Percentiles rank a stretch among this genome's conserved stretches.
Evolutionary conservation across 2,329 filamentous ascomycete species (phyloP).

Genomic region (Cladobotryum mycophilum): DNA sequence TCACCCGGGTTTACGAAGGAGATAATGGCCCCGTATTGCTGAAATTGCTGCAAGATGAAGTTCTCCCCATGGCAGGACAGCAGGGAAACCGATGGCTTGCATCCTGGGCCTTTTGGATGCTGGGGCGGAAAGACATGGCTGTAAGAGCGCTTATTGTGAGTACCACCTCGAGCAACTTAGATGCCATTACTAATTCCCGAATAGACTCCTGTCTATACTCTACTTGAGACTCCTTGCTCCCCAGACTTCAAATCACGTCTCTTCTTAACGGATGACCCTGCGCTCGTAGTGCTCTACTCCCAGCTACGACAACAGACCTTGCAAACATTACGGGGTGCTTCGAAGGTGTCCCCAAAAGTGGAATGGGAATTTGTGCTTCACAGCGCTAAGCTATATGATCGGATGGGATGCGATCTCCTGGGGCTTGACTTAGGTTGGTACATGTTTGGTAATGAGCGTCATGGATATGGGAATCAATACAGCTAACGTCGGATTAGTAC

Average conservation of each 20-base stretch:
- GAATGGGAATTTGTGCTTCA: constrained; percentile 89
- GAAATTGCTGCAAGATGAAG: constrained; percentile 69
- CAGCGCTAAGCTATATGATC: constrained; percentile 75
- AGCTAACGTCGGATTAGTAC: constrained; percentile 43
- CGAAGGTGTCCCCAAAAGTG: constrained; percentile 67
- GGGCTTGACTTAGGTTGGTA: constrained; percentile 71
- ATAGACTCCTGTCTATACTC: constrained; percentile 71
- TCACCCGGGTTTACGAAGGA: constrained; percentile 82
- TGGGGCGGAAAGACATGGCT: constrained; percentile 74
- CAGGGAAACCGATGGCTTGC: constrained; percentile 90
- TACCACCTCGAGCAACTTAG: constrained; percentile 8
- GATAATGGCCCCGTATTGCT: constrained; percentile 70
- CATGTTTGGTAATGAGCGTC: background rate
- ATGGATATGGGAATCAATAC: too few species aligned
- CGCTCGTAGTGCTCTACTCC: constrained; percentile 78
- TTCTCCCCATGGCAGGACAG: constrained; percentile 68
- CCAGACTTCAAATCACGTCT: constrained; percentile 68
- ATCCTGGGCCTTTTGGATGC: constrained; percentile 93
- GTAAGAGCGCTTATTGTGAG: constrained; percentile 75
- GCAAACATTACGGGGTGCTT: constrained; percentile 79
- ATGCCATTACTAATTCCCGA: background rate
- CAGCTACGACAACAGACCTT: constrained; percentile 76
- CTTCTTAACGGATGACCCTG: constrained; percentile 86
- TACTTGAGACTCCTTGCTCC: constrained; percentile 62
- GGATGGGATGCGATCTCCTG: constrained; percentile 89